Conservation (phyloP, 2,329 filamentous ascomycete species). For the Fusarium xyrophilum region DNA sequence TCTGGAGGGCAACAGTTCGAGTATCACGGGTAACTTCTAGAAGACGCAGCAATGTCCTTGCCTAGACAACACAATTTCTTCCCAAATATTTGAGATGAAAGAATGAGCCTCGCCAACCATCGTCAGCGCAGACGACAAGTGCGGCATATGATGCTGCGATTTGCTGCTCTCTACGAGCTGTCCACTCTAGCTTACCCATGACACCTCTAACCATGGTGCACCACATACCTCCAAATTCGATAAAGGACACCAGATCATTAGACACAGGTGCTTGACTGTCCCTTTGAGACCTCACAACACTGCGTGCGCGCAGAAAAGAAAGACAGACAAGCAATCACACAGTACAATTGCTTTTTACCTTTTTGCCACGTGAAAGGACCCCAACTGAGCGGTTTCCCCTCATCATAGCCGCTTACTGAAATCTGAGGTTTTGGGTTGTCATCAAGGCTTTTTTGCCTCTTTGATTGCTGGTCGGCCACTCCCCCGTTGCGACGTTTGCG, state of each 20-base stretch:
- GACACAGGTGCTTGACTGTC: conserved; percentile 18
- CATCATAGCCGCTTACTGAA: conserved; percentile 9
- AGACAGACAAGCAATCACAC: conserved; percentile 14
- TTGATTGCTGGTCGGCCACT: conserved; percentile 18
- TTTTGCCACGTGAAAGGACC: conserved; percentile 17
- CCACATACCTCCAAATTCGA: conserved; percentile 8
- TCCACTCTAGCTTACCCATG: conserved; percentile 11
- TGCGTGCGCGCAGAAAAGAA: background rate
- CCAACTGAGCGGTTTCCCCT: conserved; percentile 20
- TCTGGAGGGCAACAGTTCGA: background rate
- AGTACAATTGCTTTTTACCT: background rate
- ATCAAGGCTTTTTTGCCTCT: background rate
- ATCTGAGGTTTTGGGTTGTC: conserved; percentile 21
- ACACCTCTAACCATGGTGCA: background rate
- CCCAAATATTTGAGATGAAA: background rate
- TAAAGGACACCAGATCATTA: conserved; percentile 22
- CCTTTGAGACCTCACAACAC: background rate
- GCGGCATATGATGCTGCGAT: conserved; percentile 29
- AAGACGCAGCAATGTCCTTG: background rate
- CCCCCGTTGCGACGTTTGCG: conserved; percentile 20
- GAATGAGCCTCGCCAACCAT: background rate
- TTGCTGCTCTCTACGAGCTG: conserved; percentile 2
- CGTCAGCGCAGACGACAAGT: conserved; percentile 16
- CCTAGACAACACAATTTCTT: background rate
- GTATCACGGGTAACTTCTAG: background rate